These are phyloP conservation scores for Fagopyrum esculentum DNA, from an alignment of 148 eudicot species.

Conservation along the genomic window DNA sequence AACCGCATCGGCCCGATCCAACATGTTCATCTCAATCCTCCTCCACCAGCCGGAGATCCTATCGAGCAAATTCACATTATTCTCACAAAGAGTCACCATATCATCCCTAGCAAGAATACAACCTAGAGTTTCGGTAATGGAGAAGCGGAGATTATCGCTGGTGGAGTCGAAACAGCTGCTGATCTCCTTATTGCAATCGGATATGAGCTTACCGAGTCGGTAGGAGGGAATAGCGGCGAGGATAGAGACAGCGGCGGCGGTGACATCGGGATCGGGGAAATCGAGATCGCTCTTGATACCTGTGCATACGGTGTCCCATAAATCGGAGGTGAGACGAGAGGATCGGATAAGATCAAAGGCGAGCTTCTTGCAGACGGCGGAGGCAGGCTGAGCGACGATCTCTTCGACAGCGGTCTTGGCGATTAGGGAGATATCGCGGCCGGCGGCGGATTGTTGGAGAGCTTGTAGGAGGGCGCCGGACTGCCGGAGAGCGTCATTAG, in stretches of 20 bases:
- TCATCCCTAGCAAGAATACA: slow-evolving; percentile 84
- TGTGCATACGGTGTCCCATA: slow-evolving; percentile 67
- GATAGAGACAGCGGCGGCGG: slow-evolving; percentile 82
- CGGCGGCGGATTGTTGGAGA: slow-evolving; percentile 97
- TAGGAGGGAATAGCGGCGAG: slow-evolving; percentile 82
- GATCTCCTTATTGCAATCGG: slow-evolving; percentile 48
- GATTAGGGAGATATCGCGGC: slow-evolving; percentile 79
- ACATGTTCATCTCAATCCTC: slow-evolving; percentile 68
- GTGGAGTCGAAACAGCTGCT: slow-evolving; percentile 58
- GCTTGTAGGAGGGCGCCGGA: slow-evolving; percentile 89
- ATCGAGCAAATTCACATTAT: slow-evolving; percentile 64
- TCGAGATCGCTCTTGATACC: slow-evolving; percentile 68
- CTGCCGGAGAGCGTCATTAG: slow-evolving; percentile 94
- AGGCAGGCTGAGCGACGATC: slow-evolving; percentile 84
- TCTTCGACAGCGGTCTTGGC: slow-evolving; percentile 95
- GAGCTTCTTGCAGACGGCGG: slow-evolving; percentile 89
- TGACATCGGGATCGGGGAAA: slow-evolving; percentile 93
- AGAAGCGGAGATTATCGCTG: slow-evolving; percentile 51
- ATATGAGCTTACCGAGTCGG: slow-evolving; percentile 50
- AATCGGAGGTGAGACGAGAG: slow-evolving; percentile 76
- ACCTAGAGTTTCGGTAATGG: slow-evolving; percentile 85
- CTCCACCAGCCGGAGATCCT: slow-evolving; percentile 80
- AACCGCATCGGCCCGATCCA: slow-evolving; percentile 64
- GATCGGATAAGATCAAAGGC: slow-evolving; percentile 88
- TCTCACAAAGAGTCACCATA: slow-evolving; percentile 72